phyloP scores from a whole-genome alignment of 2,329 filamentous ascomycete genomes.

The Ilyonectria sp. region DNA sequence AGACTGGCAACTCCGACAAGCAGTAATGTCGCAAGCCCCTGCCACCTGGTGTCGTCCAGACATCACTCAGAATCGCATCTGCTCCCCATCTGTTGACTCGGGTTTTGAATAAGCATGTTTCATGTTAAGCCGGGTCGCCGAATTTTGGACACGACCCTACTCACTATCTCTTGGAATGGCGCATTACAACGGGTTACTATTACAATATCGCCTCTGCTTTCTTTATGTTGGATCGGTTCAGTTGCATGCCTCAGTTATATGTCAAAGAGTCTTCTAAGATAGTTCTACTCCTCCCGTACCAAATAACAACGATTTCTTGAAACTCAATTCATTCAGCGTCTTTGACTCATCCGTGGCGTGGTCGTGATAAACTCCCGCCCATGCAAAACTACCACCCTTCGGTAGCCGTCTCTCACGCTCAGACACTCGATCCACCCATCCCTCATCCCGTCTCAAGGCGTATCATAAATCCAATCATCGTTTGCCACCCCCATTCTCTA shows the following conservation, averaged over 20 bases:
- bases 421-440: constrained; percentile 35
- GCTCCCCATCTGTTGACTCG: background rate
- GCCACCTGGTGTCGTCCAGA: background rate
- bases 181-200: background rate
- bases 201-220: constrained; percentile 1
- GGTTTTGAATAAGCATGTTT: background rate
- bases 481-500: constrained; percentile 46
- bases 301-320: constrained; percentile 36
- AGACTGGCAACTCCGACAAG: background rate
- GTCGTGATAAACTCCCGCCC: constrained; percentile 48
- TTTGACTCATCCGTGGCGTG: constrained; percentile 47
- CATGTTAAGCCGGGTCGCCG: background rate
- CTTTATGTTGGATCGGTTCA: constrained; percentile 5
- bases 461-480: constrained; percentile 51
- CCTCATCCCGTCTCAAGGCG: constrained; percentile 42
- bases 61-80: background rate
- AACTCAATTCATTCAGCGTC: constrained; percentile 50
- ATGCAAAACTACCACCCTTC: constrained; percentile 41
- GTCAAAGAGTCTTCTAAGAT: constrained; percentile 32
- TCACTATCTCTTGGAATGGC: background rate
- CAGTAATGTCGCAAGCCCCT: constrained; percentile 1
- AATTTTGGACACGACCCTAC: background rate
- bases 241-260: constrained; percentile 18
- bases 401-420: constrained; percentile 34
- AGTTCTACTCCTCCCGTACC: constrained; percentile 22